Conservation (phyloP, 495 filamentous ascomycete species). For the Annulohypoxylon nitens region DNA sequence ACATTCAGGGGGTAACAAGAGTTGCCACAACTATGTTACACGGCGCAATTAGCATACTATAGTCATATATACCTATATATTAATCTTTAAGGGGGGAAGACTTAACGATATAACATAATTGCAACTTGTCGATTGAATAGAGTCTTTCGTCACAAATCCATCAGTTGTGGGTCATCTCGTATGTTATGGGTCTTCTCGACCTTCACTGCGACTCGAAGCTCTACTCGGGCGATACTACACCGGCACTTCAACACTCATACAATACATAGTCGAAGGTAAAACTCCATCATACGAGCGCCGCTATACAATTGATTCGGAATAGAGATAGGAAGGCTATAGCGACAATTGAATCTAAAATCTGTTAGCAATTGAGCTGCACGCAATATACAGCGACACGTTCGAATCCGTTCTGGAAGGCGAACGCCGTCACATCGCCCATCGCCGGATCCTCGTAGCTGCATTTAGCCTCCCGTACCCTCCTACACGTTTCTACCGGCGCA, state of each 20-base stretch:
- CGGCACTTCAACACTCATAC: constrained; percentile 27
- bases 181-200: constrained; percentile 14
- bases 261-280: constrained; percentile 23
- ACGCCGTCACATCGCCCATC: constrained; percentile 19
- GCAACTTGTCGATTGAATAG: neutral
- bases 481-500: constrained; percentile 21
- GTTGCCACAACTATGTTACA: constrained; percentile 4
- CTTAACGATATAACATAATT: neutral
- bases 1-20: constrained; percentile 9
- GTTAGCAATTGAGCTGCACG: constrained; percentile 16
- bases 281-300: constrained; percentile 28
- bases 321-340: constrained; percentile 11
- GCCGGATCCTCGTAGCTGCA: constrained; percentile 24
- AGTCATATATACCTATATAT: constrained; percentile 5
- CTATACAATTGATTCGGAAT: constrained; percentile 8
- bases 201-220: constrained; percentile 21
- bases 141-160: constrained; percentile 11
- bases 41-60: neutral
- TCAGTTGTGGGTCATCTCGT: constrained; percentile 32
- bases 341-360: constrained; percentile 7
- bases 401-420: constrained; percentile 31
- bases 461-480: constrained; percentile 26
- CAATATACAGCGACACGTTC: constrained; percentile 35
- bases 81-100: neutral
- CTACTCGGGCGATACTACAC: constrained; percentile 45